Evolutionary conservation across 139 green algal species (phyloP), one percentile per base, ranked within the genome.

Genomic region (Nannochloris sp.): DNA sequence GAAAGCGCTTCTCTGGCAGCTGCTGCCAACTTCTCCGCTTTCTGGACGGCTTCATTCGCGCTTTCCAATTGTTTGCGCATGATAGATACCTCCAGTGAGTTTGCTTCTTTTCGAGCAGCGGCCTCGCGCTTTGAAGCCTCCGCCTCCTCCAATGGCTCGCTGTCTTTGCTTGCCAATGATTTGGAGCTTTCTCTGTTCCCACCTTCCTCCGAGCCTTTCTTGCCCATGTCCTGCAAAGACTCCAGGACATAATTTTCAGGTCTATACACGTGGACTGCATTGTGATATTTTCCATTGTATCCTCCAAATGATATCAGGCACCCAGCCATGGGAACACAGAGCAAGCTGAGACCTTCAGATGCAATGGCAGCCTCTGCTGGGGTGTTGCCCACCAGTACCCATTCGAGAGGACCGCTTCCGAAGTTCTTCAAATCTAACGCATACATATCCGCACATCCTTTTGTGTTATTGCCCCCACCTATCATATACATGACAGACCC

Each of bases 381-480:
- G 1, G 78, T 70, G 66, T 78, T 68, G 29, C 62, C 72, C 34
- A 80, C 59, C 58, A 73, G 61, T 16, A 57, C 57, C 64, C 66
- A 82, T 50, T 58, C 37, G 44, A 68, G 15, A 21, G 21, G 27
- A 31, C 12, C n/a, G 1, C 18, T 18, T 8, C 25, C 62, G 14
- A 78, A 21, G 64, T 44, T 36, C 2, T 68, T 62, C 3, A 95
- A 68, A 64, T 97, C 88, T 37, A 95, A 80, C 3, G 76, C 71
- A 25, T 92, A 75, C 69, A 91, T 83, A 72, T 97, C 91, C 4
- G 87, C 82, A 72, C 89, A 92, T 54, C 88, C 90, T 48, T 64
- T 29, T 14, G 65, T 66, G 68, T 96, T 96, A 81, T 97, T 94
- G 37, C 89, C 91, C 15, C 91, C 91, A 29, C 91, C 91, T 49